Evolutionary conservation across 352 stramenopile species (phyloP), one percentile per base, ranked within the genome.

Genomic region (Globisporangium solare): DNA sequence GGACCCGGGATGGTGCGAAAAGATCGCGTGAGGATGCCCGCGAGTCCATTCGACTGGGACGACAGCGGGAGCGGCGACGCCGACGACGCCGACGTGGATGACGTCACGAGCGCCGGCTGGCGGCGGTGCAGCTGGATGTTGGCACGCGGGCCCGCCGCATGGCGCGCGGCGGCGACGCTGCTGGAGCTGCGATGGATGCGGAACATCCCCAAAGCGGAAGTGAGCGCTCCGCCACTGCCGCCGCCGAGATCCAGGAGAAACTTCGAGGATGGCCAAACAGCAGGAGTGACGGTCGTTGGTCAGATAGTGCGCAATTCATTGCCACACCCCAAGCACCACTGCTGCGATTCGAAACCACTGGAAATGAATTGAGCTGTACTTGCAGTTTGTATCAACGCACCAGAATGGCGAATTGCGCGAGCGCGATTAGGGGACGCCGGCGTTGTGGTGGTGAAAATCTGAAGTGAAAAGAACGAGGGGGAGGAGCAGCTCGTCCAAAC

Each of bases 1-100:
- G 55, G 55, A 35, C 74, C 69, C 1, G 76, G 76, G 10, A 86
- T 57, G 20, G 67, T 58, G 53, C 76, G 73, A 60, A 86, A 86
- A 15, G 52, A 58, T 8, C 67, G 69, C 12, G 55, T 55, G 55
- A 59, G 46, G 20, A 61, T 50, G 37, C 42, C 42, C 7, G 55
- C 35, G 24, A 61, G 46, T 5, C 55, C 47, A 17, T 61, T 61
- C n/a, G 46, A 11, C 22, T 52, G 42, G 1, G 27, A 31, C 3
- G 54, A 53, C 46, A 55, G 46, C 37, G 50, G 41, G 39, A 62
- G 45, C 63, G 67, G 8, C 47, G 67, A 71, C 20, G 51, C 15
- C 11, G 57, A 45, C 45, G 62, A 37, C 21, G 51, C 40, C n/a
- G 42, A 39, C 32, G 47, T 51, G 4, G 55, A 47, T 14, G 37